phyloP scores from a whole-genome alignment of 2,329 filamentous ascomycete species.

The Emydomyces testavorans region DNA sequence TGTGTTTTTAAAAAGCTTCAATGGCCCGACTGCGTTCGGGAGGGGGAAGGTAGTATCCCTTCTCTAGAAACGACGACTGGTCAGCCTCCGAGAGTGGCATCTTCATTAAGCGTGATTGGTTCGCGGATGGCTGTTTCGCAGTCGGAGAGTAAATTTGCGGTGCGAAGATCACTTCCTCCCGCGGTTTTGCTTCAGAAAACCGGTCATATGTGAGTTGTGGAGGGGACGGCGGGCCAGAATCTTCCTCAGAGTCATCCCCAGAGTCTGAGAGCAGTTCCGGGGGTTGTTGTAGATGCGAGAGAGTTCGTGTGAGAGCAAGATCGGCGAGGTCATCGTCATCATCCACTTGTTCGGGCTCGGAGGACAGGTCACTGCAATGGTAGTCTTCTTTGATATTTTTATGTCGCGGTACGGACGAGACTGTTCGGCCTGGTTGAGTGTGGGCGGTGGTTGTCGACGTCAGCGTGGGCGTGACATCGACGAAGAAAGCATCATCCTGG shows the following conservation, averaged over 20 bases:
- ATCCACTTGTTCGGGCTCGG: slow-evolving; percentile 12
- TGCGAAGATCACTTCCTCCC: background rate
- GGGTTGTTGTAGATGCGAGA: slow-evolving; percentile 51
- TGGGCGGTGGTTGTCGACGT: slow-evolving; percentile 5
- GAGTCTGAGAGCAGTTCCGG: slow-evolving; percentile 61
- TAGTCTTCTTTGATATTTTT: slow-evolving; percentile 37
- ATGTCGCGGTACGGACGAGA: background rate
- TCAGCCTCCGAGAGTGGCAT: slow-evolving; percentile 16
- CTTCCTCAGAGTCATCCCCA: slow-evolving; percentile 56
- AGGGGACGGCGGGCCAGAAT: slow-evolving; percentile 60
- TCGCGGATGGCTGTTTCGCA: background rate
- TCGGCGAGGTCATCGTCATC: slow-evolving; percentile 44
- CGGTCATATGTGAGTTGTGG: slow-evolving; percentile 45
- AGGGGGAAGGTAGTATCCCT: slow-evolving; percentile 39
- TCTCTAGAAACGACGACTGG: slow-evolving; percentile 36
- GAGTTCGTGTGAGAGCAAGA: slow-evolving; percentile 56
- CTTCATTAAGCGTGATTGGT: background rate
- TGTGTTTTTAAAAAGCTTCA: slow-evolving; percentile 35
- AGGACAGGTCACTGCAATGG: too few species aligned
- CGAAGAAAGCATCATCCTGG: slow-evolving; percentile 25
- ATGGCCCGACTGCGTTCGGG: slow-evolving; percentile 35
- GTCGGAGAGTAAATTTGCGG: slow-evolving; percentile 1
- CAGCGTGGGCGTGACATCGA: slow-evolving; percentile 6
- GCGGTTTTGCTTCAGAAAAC: slow-evolving; percentile 35
- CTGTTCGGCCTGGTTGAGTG: background rate